Evolutionary conservation across 768 basidiomycete species (phyloP).

Genomic region (Russula abietina): DNA sequence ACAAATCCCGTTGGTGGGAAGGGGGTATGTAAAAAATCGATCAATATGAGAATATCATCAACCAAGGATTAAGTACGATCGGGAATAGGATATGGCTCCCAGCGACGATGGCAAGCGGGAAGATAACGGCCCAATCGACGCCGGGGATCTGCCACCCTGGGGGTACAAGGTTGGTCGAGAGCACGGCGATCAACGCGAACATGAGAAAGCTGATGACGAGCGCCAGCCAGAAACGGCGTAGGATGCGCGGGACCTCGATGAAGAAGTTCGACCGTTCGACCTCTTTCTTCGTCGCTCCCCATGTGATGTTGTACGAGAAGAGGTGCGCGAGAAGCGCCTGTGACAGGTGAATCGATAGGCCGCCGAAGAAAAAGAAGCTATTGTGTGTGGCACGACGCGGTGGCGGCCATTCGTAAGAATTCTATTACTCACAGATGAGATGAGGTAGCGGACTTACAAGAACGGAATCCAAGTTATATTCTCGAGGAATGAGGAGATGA

Average conservation of each 20-base stretch:
- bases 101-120: slow-evolving; percentile 65
- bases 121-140: slow-evolving; percentile 61
- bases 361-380: slow-evolving; percentile 53
- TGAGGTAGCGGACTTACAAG: slow-evolving; percentile 47
- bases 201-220: slow-evolving; percentile 48
- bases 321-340: slow-evolving; percentile 50
- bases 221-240: slow-evolving; percentile 69
- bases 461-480: slow-evolving; percentile 64
- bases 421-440: background rate
- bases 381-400: background rate
- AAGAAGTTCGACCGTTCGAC: slow-evolving; percentile 88
- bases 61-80: slow-evolving; percentile 84
- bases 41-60: slow-evolving; percentile 75
- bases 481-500: slow-evolving; percentile 48
- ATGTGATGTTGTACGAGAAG: slow-evolving; percentile 52
- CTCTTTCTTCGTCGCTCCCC: slow-evolving; percentile 68
- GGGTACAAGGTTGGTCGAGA: slow-evolving; percentile 52
- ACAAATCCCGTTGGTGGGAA: too few species aligned
- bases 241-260: slow-evolving; percentile 80
- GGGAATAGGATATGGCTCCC: slow-evolving; percentile 70
- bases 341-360: slow-evolving; percentile 48
- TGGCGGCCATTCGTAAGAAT: background rate
- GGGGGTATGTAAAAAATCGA: too few species aligned
- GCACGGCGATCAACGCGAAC: slow-evolving; percentile 51
- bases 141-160: slow-evolving; percentile 57